phyloP scores from a whole-genome alignment of 352 stramenopile genomes.

The Peronospora farinosa region DNA sequence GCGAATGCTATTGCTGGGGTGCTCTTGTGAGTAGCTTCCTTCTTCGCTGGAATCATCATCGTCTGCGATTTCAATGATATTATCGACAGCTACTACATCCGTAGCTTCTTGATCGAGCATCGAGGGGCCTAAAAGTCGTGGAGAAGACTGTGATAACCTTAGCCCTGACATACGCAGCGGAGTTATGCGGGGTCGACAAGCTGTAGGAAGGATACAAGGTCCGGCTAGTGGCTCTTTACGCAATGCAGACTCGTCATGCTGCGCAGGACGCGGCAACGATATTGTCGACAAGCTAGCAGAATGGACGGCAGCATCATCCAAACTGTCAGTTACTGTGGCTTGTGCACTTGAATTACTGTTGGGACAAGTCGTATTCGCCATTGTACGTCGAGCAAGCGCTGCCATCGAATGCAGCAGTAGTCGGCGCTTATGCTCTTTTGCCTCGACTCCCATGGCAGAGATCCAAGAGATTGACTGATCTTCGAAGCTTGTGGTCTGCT shows the following conservation, averaged over 20 bases:
- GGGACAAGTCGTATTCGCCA: conserved; percentile 8
- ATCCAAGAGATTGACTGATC: conserved; percentile 5
- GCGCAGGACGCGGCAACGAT: conserved; percentile 11
- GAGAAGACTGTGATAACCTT: conserved; percentile 27
- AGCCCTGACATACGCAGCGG: conserved; percentile 9
- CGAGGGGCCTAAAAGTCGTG: conserved; percentile 18
- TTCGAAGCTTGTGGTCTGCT: conserved; percentile 11
- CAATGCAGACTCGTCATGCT: conserved; percentile 11
- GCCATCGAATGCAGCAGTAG: conserved; percentile 38
- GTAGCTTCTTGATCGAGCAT: conserved; percentile 13
- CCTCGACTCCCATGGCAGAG: conserved; percentile 32
- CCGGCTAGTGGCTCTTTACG: conserved; percentile 14
- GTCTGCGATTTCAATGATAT: conserved; percentile 14
- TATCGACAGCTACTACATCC: not conserved
- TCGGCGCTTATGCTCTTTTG: conserved; percentile 30
- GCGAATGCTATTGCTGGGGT: conserved; percentile 3
- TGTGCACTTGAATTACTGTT: conserved; percentile 4
- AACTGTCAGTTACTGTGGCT: conserved; percentile 11
- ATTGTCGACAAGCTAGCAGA: conserved; percentile 25
- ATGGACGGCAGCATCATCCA: conserved; percentile 17
- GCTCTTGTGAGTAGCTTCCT: not conserved
- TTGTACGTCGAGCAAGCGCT: conserved; percentile 23
- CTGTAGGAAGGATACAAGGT: conserved; percentile 12
- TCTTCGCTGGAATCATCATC: conserved; percentile 11
- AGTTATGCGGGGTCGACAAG: conserved; percentile 10